These are phyloP conservation scores for Drosera capensis DNA, from an alignment of 148 eudicot genomes.

Conservation along the genomic window DNA sequence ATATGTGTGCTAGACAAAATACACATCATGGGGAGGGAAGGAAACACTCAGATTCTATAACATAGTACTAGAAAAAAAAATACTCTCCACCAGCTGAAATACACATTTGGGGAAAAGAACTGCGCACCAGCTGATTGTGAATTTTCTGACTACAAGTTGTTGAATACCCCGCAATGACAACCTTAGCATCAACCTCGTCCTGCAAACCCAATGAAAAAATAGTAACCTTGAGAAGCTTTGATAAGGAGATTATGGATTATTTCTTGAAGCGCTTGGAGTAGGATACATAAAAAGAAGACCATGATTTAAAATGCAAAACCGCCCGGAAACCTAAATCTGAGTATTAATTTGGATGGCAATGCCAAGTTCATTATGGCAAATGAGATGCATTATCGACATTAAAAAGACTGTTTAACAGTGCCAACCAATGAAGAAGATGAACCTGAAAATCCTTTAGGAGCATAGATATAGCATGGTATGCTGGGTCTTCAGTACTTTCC, in stretches of 20 bases:
- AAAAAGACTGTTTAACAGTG: not conserved
- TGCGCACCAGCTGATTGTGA: conserved; percentile 92
- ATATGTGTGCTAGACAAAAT: too few species aligned
- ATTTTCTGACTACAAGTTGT: conserved; percentile 97
- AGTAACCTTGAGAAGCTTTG: not conserved
- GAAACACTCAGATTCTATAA: too few species aligned
- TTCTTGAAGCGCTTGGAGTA: conserved; percentile 2
- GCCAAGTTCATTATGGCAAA: too few species aligned
- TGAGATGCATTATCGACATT: not conserved
- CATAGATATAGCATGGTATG: conserved; percentile 56
- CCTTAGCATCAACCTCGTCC: conserved; percentile 76
- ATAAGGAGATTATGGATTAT: not conserved
- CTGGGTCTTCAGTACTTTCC: conserved; percentile 82
- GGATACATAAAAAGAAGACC: conserved; percentile 2
- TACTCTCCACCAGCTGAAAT: too few species aligned
- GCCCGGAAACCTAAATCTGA: not conserved
- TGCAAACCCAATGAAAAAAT: conserved; percentile 18
- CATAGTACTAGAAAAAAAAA: too few species aligned
- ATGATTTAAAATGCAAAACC: not conserved
- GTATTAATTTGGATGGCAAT: not conserved
- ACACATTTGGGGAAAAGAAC: too few species aligned
- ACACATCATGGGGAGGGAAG: too few species aligned
- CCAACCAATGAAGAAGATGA: conserved; percentile 3
- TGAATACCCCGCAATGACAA: conserved; percentile 81
- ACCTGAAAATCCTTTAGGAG: conserved; percentile 66